Evolutionary conservation across 148 eudicot genomes (phyloP).

Genomic region (Cornus kousa): DNA sequence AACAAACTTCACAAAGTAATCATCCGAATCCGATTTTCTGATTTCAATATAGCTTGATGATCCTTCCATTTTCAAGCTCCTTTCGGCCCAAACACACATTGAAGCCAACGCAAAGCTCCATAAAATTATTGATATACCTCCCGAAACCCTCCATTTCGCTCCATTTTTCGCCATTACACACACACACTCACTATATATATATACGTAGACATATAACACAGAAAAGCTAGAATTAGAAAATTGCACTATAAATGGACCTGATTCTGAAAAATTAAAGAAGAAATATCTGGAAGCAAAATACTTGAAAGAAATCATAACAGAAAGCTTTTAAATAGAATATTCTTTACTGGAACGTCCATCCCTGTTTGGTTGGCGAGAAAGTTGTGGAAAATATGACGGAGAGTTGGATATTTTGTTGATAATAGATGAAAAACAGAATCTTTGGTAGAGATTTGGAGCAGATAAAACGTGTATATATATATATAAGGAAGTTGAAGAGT

Average conservation of each 20-base stretch:
- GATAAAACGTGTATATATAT: not conserved
- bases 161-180: slow-evolving; percentile 17
- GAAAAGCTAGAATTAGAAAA: not conserved
- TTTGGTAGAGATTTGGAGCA: not conserved
- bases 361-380: not conserved
- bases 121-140: slow-evolving; percentile 31
- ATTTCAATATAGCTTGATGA: not conserved
- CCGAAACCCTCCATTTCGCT: slow-evolving; percentile 39
- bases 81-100: slow-evolving; percentile 62
- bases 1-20: not conserved
- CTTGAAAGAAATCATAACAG: not conserved
- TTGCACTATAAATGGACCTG: not conserved
- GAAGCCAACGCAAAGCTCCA: slow-evolving; percentile 51
- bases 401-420: not conserved
- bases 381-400: not conserved
- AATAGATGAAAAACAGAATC: no score
- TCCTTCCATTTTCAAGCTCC: slow-evolving; percentile 33
- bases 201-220: not conserved
- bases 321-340: not conserved
- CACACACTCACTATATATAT: not conserved
- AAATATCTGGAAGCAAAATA: not conserved
- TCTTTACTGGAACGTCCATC: not conserved
- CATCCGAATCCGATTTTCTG: not conserved
- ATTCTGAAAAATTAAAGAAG: not conserved
- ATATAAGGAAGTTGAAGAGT: not conserved